phyloP scores from a whole-genome alignment of 2,329 filamentous ascomycete species.

The Botryosphaeria dothidea region DNA sequence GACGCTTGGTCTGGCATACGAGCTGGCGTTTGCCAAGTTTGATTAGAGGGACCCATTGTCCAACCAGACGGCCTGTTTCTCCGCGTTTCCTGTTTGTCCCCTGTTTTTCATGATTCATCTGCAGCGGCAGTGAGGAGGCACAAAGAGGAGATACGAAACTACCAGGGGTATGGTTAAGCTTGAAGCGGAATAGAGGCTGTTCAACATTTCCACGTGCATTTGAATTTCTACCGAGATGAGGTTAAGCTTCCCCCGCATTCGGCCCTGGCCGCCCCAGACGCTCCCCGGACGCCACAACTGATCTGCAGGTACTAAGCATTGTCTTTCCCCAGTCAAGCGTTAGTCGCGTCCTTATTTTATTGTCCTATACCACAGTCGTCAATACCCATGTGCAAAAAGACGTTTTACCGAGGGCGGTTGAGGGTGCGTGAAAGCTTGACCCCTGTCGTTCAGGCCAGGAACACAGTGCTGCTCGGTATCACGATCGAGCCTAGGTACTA shows the following conservation, averaged over 20 bases:
- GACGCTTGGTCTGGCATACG: conserved; percentile 80
- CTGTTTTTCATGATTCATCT: not conserved
- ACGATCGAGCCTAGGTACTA: not conserved
- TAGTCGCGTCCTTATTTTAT: not conserved
- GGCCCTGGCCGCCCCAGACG: not conserved
- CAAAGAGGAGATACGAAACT: not conserved
- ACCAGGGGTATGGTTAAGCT: not conserved
- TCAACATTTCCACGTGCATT: conserved; percentile 2
- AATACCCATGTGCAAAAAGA: not conserved
- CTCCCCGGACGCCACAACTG: not conserved
- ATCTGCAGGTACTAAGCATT: conserved; percentile 3
- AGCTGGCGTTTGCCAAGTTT: conserved; percentile 77
- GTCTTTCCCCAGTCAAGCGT: not conserved
- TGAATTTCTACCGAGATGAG: not conserved
- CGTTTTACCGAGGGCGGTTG: not conserved
- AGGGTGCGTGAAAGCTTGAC: not conserved
- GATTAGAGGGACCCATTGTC: conserved; percentile 33
- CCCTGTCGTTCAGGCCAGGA: not conserved
- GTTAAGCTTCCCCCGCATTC: conserved; percentile 6
- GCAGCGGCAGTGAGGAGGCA: not conserved
- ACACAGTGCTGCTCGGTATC: not conserved
- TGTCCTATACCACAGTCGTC: not conserved
- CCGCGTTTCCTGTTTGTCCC: not conserved
- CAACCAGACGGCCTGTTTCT: not conserved
- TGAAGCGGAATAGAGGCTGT: conserved; percentile 9